Base-by-base conservation (phyloP, 2,329 filamentous ascomycete species). In the Fusarium mangiferae region DNA sequence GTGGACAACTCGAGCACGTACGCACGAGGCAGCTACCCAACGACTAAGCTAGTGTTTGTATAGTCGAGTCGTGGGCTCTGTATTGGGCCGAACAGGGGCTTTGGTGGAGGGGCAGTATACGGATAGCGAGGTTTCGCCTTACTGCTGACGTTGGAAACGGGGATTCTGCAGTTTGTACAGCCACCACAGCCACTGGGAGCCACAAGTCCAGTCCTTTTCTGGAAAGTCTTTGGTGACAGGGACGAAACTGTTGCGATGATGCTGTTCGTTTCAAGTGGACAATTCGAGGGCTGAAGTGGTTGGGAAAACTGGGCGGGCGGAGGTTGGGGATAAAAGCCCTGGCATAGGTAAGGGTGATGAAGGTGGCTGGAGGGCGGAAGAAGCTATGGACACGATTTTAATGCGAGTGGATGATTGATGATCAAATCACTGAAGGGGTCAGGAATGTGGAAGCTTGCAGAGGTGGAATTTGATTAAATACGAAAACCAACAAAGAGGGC, bases 11-110 rank as follows among this genome's bases (percentile, higher is more conserved):
- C 41, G 49, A 59, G 42, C 56, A 36, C 24, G 11, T 28, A 28
- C 71, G 61, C 64, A 73, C 68, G 56, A 78, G 69, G 68, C 63
- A 76, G 68, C 73, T 70, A 73, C 68, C 62, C 57, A 65, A 66
- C 61, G 60, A 69, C 71, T 71, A 76, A 70, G 75, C 75, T 77
- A 76, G 56, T 73, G 63, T 74, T 74, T 62, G 66, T 66, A 57
- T 72, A 72, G 68, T 66, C n/a, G 63, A 62, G 46, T 55, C 69
- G 57, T 75, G 60, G 57, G 68, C 51, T 69, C 58, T 58, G 66
- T 66, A 56, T 66, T 74, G 72, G 68, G 58, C 60, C 70, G 44
- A 66, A 63, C 72, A 67, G 65, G 72, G 72, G 56, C 44, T 64
- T 36, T 60, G 41, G 64, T 69, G 61, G 68, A 75, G 68, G 72